Base-by-base conservation (phyloP, 2,329 filamentous ascomycete species). In the Xylaria arbuscula region DNA sequence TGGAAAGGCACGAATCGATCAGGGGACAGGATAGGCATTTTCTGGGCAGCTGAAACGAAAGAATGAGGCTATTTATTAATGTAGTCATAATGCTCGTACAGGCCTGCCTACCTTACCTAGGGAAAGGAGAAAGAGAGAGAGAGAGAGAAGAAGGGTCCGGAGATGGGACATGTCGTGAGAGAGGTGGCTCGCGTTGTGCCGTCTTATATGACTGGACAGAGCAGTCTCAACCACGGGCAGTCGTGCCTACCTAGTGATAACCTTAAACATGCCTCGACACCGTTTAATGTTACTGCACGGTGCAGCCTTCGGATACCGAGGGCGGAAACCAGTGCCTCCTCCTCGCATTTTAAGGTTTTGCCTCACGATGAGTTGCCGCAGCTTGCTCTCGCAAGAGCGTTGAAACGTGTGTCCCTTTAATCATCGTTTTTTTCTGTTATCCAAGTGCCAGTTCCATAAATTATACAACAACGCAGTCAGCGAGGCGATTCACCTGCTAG, bases 1-100 rank as follows among this genome's bases (percentile, higher is more conserved):
- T 85, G 79, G 9, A 76, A 76, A 13, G 86, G 84, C 4, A 89
- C 79, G 70, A 87, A 89, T 55, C 87, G 83, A 71, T 89, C 86
- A 2, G 81, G 78, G 58, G 72, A 72, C 65, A 72, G 54, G 61
- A 69, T 70, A 74, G 73, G 72, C 76, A 77, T 77, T 55, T 58
- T 70, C 58, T 73, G 68, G 28, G 64, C 66, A 64, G 67, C 70
- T 67, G 63, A 60, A 68, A 74, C 66, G 65, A 76, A 74, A 70
- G 70, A 72, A 75, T 72, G 73, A 74, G 71, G 72, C 65, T 75
- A 75, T 62, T 70, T 61, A 73, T 75, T 72, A 73, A 73, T 64
- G 67, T 64, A 74, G 75, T 73, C 73, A 73, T 69, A 62, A 71
- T 69, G 58, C 48, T 68, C 63, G 62, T 63, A 59, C 63, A 47